Conservation (phyloP, 2,329 filamentous ascomycete genomes). For the Allantophomopsis lycopodina region DNA sequence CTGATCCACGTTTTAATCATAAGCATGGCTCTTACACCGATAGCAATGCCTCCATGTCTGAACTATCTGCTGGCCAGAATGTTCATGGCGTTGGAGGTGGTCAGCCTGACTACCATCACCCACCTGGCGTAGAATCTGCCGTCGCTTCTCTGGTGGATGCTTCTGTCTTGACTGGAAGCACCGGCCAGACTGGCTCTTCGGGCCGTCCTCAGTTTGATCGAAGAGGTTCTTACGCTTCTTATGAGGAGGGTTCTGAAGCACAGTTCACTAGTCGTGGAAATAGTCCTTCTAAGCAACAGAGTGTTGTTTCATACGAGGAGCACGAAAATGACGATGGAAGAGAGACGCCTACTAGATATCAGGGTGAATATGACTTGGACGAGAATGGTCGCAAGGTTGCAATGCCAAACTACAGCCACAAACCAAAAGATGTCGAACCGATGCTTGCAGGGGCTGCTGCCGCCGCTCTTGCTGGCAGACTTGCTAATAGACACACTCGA, state of each 20-base stretch:
- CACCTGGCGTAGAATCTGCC: constrained; percentile 69
- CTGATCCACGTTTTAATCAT: constrained; percentile 39
- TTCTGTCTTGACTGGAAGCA: constrained; percentile 48
- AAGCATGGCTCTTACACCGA: constrained; percentile 40
- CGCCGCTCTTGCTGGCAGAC: constrained; percentile 9
- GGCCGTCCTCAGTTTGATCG: constrained; percentile 19
- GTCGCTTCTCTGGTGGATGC: constrained; percentile 79
- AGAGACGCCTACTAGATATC: constrained; percentile 13
- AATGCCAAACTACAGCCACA: constrained; percentile 15
- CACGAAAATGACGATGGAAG: constrained; percentile 8
- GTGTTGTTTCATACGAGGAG: neutral
- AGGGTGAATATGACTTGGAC: constrained; percentile 16
- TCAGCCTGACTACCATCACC: constrained; percentile 64
- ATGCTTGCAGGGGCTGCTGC: constrained; percentile 15
- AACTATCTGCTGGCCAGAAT: constrained; percentile 32
- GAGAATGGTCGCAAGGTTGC: constrained; percentile 18
- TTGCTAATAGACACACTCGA: constrained; percentile 3
- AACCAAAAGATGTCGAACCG: constrained; percentile 9
- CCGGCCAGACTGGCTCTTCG: constrained; percentile 26
- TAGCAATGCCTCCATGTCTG: constrained; percentile 36
- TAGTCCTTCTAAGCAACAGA: constrained; percentile 26
- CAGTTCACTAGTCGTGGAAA: constrained; percentile 21
- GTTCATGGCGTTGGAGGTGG: constrained; percentile 33
- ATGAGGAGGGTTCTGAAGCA: constrained; percentile 18
- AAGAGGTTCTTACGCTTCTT: constrained; percentile 17